Evolutionary conservation across 768 basidiomycete genomes (phyloP).

Genomic region (Boletus sp.): DNA sequence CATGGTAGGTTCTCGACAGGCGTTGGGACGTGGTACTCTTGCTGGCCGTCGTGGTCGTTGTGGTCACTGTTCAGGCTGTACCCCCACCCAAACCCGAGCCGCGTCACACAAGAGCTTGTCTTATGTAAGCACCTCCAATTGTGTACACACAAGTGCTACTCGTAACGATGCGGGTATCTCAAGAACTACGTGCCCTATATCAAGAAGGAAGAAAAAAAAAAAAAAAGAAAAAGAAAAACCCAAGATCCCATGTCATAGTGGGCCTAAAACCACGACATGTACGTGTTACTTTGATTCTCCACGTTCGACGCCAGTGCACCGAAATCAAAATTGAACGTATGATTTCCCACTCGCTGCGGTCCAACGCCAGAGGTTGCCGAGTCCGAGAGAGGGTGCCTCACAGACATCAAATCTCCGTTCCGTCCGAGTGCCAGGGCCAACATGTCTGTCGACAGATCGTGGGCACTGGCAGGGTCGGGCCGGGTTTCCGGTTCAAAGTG

Average conservation of each 20-base stretch:
- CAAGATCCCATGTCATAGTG: conserved; percentile 12
- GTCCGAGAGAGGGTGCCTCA: conserved; percentile 19
- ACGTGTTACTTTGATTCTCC: conserved; percentile 52
- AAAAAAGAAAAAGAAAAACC: no score
- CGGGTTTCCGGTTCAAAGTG: conserved; percentile 18
- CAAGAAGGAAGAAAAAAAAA: conserved; percentile 18
- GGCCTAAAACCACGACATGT: conserved; percentile 67
- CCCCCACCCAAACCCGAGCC: conserved; percentile 8
- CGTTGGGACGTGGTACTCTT: not conserved
- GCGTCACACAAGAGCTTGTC: conserved; percentile 16
- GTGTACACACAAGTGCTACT: not conserved
- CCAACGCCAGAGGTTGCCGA: conserved; percentile 20
- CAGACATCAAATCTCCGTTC: conserved; percentile 24
- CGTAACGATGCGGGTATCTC: conserved; percentile 6
- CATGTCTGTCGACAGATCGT: conserved; percentile 34
- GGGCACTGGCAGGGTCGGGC: conserved; percentile 16
- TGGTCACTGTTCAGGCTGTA: conserved; percentile 15
- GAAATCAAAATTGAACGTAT: conserved; percentile 59
- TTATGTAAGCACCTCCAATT: conserved; percentile 29
- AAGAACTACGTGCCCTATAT: conserved; percentile 2
- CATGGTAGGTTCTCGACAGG: conserved; percentile 38
- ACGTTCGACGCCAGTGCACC: conserved; percentile 54
- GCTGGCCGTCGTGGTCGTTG: conserved; percentile 16
- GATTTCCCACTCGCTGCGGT: conserved; percentile 45
- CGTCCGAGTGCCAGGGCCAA: conserved; percentile 29